Conservation (phyloP, 345 rosid genomes). For the Anastatica hierochuntica region DNA sequence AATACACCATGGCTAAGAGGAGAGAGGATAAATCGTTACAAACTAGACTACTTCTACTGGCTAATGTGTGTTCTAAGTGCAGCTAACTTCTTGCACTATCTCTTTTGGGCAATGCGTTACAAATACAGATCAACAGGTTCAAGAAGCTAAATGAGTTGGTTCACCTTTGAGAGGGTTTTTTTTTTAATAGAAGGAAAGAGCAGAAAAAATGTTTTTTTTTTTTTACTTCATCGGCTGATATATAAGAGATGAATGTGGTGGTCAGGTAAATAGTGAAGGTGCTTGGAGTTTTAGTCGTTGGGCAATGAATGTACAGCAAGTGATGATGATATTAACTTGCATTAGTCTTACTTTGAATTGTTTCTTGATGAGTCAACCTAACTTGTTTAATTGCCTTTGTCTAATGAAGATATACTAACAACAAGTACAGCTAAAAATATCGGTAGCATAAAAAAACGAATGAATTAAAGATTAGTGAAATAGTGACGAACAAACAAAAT, state of each 20-base stretch:
- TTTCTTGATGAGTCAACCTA: too few species aligned
- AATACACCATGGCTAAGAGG: constrained; percentile 66
- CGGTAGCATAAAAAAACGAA: too few species aligned
- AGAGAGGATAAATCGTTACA: constrained; percentile 64
- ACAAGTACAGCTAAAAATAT: too few species aligned
- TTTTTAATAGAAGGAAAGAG: constrained; percentile 1
- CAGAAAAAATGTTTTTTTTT: neutral
- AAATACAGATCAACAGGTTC: constrained; percentile 39
- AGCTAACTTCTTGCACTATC: constrained; percentile 64
- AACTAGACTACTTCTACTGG: constrained; percentile 73
- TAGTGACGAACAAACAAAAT: too few species aligned
- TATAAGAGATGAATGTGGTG: constrained; percentile 18
- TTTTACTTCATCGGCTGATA: constrained; percentile 16
- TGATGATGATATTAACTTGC: constrained; percentile 21
- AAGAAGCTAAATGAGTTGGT: constrained; percentile 1
- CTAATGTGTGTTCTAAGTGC: constrained; percentile 71
- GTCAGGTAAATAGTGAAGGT: constrained; percentile 8
- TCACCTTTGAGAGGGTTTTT: neutral
- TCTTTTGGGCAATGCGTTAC: constrained; percentile 77
- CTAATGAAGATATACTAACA: too few species aligned
- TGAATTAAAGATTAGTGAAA: too few species aligned
- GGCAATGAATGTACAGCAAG: constrained; percentile 21
- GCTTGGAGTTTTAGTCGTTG: constrained; percentile 13
- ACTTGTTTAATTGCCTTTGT: too few species aligned
- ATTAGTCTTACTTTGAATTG: constrained; percentile 8